Conservation (phyloP, 176 grass and related monocot genomes). For the Oryza longistaminata region DNA sequence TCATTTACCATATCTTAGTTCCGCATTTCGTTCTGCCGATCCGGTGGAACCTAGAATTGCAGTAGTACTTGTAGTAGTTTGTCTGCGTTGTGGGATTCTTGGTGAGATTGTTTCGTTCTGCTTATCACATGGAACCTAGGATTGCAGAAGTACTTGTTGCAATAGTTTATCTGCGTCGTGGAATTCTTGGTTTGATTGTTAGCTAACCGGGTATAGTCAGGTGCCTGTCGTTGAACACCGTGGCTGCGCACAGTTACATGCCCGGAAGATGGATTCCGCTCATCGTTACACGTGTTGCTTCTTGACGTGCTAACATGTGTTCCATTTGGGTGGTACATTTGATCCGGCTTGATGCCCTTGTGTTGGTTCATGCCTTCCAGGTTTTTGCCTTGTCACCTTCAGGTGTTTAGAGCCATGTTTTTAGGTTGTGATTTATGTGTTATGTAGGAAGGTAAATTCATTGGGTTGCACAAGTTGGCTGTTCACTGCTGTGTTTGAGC, state of each 20-base stretch:
- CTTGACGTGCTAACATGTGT: constrained; percentile 30
- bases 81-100: no score
- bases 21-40: background rate
- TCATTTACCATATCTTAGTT: background rate
- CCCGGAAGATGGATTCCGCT: constrained; percentile 7
- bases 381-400: background rate
- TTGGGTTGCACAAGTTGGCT: no score
- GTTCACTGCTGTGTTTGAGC: no score
- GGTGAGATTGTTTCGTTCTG: no score
- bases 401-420: background rate
- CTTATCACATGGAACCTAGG: no score
- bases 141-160: no score
- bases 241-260: constrained; percentile 38
- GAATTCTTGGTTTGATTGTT: background rate
- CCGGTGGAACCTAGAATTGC: background rate
- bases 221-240: constrained; percentile 17
- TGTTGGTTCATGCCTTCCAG: background rate
- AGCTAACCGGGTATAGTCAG: constrained; percentile 22
- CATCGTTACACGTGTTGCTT: constrained; percentile 40
- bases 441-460: no score
- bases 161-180: background rate
- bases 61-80: no score
- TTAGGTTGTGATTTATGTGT: background rate
- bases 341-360: background rate
- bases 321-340: background rate